Evolutionary conservation across 768 basidiomycete species (phyloP).

Genomic region (Agaricus bisporus): DNA sequence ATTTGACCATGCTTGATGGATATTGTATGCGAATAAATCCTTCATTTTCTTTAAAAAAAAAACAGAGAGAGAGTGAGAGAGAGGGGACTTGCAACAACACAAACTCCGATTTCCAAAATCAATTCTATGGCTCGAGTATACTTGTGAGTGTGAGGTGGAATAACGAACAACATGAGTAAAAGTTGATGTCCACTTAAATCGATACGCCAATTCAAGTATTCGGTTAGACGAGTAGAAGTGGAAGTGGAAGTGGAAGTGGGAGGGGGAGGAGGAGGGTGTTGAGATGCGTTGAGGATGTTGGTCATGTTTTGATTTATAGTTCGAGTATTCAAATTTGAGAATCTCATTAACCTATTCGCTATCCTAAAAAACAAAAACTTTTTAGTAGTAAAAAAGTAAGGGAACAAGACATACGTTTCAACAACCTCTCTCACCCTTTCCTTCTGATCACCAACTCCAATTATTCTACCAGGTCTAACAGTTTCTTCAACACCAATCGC

Average conservation of each 20-base stretch:
- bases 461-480: conserved; percentile 1
- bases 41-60: background rate
- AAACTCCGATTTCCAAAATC: background rate
- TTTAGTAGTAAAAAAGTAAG: no score
- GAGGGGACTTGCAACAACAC: conserved; percentile 2
- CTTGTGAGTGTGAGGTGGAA: background rate
- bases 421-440: background rate
- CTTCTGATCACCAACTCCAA: background rate
- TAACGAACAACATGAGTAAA: no score
- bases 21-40: conserved; percentile 8
- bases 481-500: conserved; percentile 1
- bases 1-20: conserved; percentile 10
- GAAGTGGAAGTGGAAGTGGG: background rate
- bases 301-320: background rate
- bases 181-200: background rate
- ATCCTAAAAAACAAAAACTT: no score
- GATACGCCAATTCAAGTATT: conserved; percentile 6
- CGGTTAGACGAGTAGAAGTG: background rate
- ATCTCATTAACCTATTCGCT: no score
- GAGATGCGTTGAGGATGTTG: background rate
- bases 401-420: background rate
- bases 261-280: background rate
- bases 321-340: background rate
- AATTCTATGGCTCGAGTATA: background rate
- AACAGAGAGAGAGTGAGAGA: background rate